Evolutionary conservation across 768 basidiomycete species (phyloP).

Genomic region (Albatrellus ellisii): DNA sequence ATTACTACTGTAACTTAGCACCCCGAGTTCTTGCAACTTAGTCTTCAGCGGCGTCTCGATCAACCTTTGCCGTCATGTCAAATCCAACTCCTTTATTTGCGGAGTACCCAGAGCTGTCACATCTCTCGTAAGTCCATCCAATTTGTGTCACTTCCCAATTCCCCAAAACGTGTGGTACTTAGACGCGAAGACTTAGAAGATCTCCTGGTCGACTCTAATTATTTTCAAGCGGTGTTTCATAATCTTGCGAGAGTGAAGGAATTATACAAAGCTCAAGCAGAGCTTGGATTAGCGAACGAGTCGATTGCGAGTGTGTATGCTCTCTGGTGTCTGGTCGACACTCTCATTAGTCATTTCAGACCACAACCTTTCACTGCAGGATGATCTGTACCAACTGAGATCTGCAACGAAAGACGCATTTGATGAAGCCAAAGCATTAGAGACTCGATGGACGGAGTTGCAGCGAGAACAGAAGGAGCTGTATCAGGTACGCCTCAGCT

Average conservation of each 20-base stretch:
- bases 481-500: slow-evolving; percentile 50
- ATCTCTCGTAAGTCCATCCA: slow-evolving; percentile 44
- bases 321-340: slow-evolving; percentile 8
- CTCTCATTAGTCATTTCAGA: slow-evolving; percentile 31
- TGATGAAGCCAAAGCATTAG: slow-evolving; percentile 71
- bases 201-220: slow-evolving; percentile 62
- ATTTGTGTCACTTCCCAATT: not conserved
- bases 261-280: slow-evolving; percentile 63
- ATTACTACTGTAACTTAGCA: no score
- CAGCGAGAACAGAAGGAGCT: slow-evolving; percentile 82
- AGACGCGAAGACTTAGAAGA: slow-evolving; percentile 91
- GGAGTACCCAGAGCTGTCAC: slow-evolving; percentile 64
- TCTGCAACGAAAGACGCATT: slow-evolving; percentile 80
- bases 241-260: slow-evolving; percentile 60
- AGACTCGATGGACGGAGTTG: slow-evolving; percentile 74
- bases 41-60: not conserved
- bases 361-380: slow-evolving; percentile 65
- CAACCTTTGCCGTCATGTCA: not conserved
- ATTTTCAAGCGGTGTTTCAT: slow-evolving; percentile 84
- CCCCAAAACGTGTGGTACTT: slow-evolving; percentile 2
- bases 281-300: slow-evolving; percentile 76
- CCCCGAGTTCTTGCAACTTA: no score
- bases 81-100: slow-evolving; percentile 19
- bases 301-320: slow-evolving; percentile 54
- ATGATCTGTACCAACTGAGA: slow-evolving; percentile 60